phyloP scores from a whole-genome alignment of 176 grass and related monocot species.

The Rhipidocladum racemiflorum region DNA sequence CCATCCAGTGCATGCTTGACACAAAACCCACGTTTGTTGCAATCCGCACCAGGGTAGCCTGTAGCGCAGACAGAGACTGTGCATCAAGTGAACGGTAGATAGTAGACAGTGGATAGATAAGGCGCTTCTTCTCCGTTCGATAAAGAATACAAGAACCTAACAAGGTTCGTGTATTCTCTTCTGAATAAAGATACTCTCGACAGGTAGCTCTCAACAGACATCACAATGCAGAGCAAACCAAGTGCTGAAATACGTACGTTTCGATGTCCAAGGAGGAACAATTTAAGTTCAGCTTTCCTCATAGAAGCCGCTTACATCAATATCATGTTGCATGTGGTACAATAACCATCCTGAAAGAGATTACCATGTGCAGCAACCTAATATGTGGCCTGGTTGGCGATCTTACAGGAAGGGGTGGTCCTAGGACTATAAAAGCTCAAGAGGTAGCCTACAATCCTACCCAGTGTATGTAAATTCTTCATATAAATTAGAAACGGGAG shows the following conservation, averaged over 20 bases:
- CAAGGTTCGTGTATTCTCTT: too few species aligned
- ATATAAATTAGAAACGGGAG: conserved; percentile 35
- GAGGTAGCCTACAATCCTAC: conserved; percentile 23
- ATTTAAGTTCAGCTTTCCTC: background rate
- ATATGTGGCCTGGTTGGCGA: background rate
- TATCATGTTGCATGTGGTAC: background rate
- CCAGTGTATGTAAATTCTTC: conserved; percentile 47
- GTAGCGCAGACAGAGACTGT: background rate
- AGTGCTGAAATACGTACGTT: background rate
- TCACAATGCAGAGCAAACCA: too few species aligned
- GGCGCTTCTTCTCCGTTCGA: background rate
- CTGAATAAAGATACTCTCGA: too few species aligned
- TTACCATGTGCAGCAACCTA: background rate
- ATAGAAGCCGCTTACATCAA: background rate
- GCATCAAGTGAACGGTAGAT: background rate
- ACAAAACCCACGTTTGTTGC: too few species aligned
- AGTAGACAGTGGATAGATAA: background rate
- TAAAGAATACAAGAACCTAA: too few species aligned
- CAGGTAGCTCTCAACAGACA: too few species aligned
- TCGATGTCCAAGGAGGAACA: background rate
- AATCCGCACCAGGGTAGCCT: background rate
- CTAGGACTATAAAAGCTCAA: background rate
- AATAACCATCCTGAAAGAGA: background rate
- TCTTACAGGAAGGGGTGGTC: background rate
- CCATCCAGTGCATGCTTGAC: background rate